A percentile compares a stretch with the other conserved stretches of the same genome.
phyloP scores from a whole-genome alignment of 208 protist genomes.

The Sergeia podlipaevii region DNA sequence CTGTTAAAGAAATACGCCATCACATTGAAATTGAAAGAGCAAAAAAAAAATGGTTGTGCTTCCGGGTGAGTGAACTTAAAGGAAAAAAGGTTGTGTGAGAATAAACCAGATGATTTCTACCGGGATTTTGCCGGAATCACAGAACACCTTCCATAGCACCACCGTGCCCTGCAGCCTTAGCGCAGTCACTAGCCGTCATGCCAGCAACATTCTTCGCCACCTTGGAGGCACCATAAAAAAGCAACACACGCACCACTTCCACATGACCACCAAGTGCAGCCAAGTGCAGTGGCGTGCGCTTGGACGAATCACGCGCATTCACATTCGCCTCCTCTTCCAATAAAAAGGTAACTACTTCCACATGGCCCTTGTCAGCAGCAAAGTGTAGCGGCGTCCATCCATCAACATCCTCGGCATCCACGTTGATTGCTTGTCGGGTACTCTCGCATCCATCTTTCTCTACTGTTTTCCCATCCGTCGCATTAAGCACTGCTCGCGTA shows the following conservation, averaged over 20 bases:
- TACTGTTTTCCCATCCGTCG: too few relatives aligned
- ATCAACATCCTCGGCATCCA: conserved; percentile 62
- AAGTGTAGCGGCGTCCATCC: conserved; percentile 90
- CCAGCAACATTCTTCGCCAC: conserved; percentile 56
- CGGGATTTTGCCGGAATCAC: not conserved
- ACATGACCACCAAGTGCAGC: conserved; percentile 46
- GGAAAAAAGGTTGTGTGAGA: not conserved
- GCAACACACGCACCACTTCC: conserved; percentile 30
- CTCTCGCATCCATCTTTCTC: too few relatives aligned
- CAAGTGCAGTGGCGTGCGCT: conserved; percentile 79
- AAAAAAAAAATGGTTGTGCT: not conserved
- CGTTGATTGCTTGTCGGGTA: conserved; percentile 31
- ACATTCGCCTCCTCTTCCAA: conserved; percentile 58
- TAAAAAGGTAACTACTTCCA: conserved; percentile 25
- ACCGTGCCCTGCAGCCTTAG: conserved; percentile 23
- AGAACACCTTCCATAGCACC: conserved; percentile 36
- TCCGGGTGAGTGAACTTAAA: not conserved
- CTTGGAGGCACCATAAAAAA: conserved; percentile 39
- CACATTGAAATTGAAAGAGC: conserved; percentile 4
- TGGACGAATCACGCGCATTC: conserved; percentile 51
- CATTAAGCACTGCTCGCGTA: conserved; percentile 34
- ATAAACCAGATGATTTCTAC: conserved; percentile 6
- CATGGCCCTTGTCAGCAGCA: conserved; percentile 69
- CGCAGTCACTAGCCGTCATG: conserved; percentile 56
- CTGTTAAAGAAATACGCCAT: not conserved